phyloP scores from a whole-genome alignment of 805 yeast genomes.

The Scheffersomyces coipomensis region DNA sequence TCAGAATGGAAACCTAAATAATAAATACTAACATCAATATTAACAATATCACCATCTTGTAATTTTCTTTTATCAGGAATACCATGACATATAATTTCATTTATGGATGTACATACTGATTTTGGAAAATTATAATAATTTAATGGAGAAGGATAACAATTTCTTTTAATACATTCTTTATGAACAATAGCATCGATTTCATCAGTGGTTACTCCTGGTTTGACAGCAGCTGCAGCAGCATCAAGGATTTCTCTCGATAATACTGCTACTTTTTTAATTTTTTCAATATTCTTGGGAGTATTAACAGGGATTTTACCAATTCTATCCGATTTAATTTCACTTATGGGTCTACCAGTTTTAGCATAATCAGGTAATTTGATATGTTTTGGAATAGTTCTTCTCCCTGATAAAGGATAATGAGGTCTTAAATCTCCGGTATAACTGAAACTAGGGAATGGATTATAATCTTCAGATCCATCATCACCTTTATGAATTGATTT shows the following conservation, averaged over 20 bases:
- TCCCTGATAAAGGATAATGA: slow-evolving; percentile 74
- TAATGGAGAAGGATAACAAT: slow-evolving; percentile 91
- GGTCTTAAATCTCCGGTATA: slow-evolving; percentile 80
- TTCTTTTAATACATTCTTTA: slow-evolving; percentile 81
- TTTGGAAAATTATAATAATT: slow-evolving; percentile 94
- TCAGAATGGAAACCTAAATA: slow-evolving; percentile 92
- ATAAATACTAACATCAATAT: slow-evolving; percentile 83
- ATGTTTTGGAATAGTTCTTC: slow-evolving; percentile 66
- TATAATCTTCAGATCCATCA: slow-evolving; percentile 56
- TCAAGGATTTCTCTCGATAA: slow-evolving; percentile 89
- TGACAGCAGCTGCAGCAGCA: slow-evolving; percentile 76
- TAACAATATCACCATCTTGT: slow-evolving; percentile 92
- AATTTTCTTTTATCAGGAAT: slow-evolving; percentile 88
- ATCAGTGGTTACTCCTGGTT: slow-evolving; percentile 92
- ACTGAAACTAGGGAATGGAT: slow-evolving; percentile 81
- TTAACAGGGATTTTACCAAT: slow-evolving; percentile 63
- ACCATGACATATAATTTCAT: slow-evolving; percentile 96
- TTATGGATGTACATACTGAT: slow-evolving; percentile 87
- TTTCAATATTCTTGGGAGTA: slow-evolving; percentile 66
- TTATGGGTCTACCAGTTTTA: slow-evolving; percentile 68
- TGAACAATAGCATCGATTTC: slow-evolving; percentile 86
- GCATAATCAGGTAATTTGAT: slow-evolving; percentile 85
- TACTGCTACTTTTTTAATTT: slow-evolving; percentile 71
- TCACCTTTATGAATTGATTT: slow-evolving; percentile 66
- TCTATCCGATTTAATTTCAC: slow-evolving; percentile 74